Base-by-base conservation (phyloP, 2,329 filamentous ascomycete genomes). In the Pochonia chlamydosporia region DNA sequence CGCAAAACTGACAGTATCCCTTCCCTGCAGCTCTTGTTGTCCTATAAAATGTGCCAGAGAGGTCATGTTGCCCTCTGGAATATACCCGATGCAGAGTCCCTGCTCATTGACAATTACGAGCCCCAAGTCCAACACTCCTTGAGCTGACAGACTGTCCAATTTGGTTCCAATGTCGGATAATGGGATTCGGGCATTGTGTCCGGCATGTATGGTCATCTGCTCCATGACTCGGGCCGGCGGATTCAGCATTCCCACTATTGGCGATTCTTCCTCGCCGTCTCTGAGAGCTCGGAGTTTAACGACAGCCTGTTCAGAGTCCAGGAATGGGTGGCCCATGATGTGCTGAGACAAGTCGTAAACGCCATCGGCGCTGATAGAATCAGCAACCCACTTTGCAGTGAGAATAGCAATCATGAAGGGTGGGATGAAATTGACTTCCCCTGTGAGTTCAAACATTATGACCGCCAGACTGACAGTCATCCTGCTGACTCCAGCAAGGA, bases 401-500 rank as follows among this genome's bases (percentile, higher is more conserved):
- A 82, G 65, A 47, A 82, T 81, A 6, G 78, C 76, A 20, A 79
- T 69, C 76, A 81, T 81, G 52, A 78, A 73, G 10, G 78, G 76
- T 1, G 79, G 64, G 9, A 77, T 71, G 58, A 79, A 81, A 49
- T 77, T 72, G 7, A 81, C 68, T 54, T 80, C 76, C 33, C 78
- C 78, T 0, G 78, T 81, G 7, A 82, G 66, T 57, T 79, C 77
- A 59, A 81, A 81, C 76, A 81, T 81, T 60, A 81, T 79, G 33
- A 81, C 78, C 8, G 73, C 72, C 6, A 82, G 66, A 2, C 72
- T 75, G 9, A 81, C 73, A 1, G 78, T 81, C 77, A 81, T 81
- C 31, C 78, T 66, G 10, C 71, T 74, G 2, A 81, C 76, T 5
- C 78, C 78, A 1, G 77, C 78, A 0, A 82, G 69, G 56, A 81